Base-by-base conservation (phyloP, 192 early-diverging fungal species). In the Pecoramyces ruminantium region DNA sequence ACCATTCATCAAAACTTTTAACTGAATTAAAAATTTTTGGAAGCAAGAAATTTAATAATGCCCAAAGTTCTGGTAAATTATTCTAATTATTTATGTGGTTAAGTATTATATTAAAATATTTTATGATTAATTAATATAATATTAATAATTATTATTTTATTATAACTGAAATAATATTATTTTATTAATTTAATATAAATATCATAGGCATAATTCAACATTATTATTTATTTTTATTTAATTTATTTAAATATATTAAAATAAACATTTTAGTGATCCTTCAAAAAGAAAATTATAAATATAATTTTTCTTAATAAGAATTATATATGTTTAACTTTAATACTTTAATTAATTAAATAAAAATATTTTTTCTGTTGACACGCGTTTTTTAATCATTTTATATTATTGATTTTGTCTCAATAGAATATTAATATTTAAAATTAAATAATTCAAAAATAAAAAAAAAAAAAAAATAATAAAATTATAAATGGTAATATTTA, bases 1-100 rank as follows among this genome's bases (percentile, higher is more conserved):
- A 99, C 97, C 97, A 99, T 83, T 99, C 97, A 84, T 98, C 98
- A 87, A 99, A 99, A 51, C 92, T 94, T 84, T 98, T 94, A 1
- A 95, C 94, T 82, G 94, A 96, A 83, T 97, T 95, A 87, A 99
- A 99, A 67, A 99, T 96, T 78, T 92, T 94, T 18, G 98, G 98
- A 42, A 98, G 84, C 38, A 98, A 91, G 87, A 99, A 98, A 83
- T 98, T 99, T 28, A 99, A 87, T 79, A 99, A 82, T 6, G 96
- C 93, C 97, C 97, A 98, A 83, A 99, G 84, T 83, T 99, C 97
- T 5, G 96, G 96, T 16, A 99, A 87, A 82, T 99, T 98, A 88
- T 99, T 99, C 89, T 95, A 78, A 34, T n/a, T n/a, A n/a, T n/a
- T n/a, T n/a, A n/a, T n/a, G n/a, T n/a, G n/a, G n/a, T n/a, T n/a